These are phyloP conservation scores for Ascochyta rabiei DNA, from an alignment of 2,329 filamentous ascomycete species.

Conservation along the genomic window DNA sequence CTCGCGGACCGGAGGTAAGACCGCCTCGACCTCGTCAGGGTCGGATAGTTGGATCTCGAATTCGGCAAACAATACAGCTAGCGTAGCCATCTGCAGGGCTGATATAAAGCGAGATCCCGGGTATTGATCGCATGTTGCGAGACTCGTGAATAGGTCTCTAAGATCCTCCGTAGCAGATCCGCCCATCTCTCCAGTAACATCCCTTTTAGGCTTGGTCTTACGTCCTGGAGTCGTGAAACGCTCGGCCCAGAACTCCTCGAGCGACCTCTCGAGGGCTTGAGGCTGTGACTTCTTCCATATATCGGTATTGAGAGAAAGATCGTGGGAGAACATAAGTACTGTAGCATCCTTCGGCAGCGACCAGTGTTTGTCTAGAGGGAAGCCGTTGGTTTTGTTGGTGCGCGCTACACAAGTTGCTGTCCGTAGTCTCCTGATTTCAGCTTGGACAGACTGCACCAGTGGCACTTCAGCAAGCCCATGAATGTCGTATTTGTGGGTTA, in stretches of 20 bases:
- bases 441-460: constrained; percentile 33
- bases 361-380: constrained; percentile 32
- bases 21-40: constrained; percentile 22
- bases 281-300: constrained; percentile 32
- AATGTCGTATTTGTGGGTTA: constrained; percentile 24
- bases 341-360: constrained; percentile 22
- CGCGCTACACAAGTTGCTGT: constrained; percentile 19
- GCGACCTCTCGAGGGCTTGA: constrained; percentile 20
- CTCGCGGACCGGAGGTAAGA: constrained; percentile 22
- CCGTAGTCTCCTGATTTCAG: constrained; percentile 34
- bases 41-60: constrained; percentile 39
- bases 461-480: constrained; percentile 19
- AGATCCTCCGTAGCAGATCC: background rate
- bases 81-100: constrained; percentile 29
- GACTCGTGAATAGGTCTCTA: constrained; percentile 24
- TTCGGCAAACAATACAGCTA: constrained; percentile 31
- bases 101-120: constrained; percentile 22
- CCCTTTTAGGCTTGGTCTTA: background rate
- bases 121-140: constrained; percentile 19
- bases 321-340: constrained; percentile 31
- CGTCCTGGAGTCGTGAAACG: constrained; percentile 27
- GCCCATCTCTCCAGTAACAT: background rate
- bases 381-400: constrained; percentile 14
- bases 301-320: constrained; percentile 30
- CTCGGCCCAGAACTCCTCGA: constrained; percentile 38